Evolutionary conservation across 1,284 basidiomycete species (phyloP).

Genomic region (Pascua sp.): DNA sequence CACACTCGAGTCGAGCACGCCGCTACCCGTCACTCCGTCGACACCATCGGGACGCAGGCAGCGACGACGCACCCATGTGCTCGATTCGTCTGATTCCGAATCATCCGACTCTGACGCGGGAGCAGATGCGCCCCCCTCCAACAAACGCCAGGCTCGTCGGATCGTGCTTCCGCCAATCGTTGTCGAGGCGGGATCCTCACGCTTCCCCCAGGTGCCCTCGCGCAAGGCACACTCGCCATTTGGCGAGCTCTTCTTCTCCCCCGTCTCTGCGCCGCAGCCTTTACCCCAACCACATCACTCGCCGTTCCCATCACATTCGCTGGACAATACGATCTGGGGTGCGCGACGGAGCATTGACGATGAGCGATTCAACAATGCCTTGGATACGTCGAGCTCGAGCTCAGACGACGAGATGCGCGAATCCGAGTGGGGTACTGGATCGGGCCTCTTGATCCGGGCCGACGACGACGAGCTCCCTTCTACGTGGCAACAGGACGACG

Average conservation of each 20-base stretch:
- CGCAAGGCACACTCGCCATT: conserved; percentile 24
- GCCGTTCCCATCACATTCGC: conserved; percentile 46
- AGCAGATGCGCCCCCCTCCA: conserved; percentile 19
- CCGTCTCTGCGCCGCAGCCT: conserved; percentile 11
- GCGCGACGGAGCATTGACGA: conserved; percentile 22
- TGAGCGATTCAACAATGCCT: conserved; percentile 21
- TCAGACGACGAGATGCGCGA: conserved; percentile 43
- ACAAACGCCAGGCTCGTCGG: conserved; percentile 15
- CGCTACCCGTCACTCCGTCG: conserved; percentile 3
- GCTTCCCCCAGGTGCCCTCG: conserved; percentile 12
- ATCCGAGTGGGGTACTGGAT: conserved; percentile 35
- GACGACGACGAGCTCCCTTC: conserved; percentile 23
- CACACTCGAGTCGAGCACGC: conserved; percentile 9
- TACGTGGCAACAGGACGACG: conserved; percentile 28
- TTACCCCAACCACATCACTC: conserved; percentile 26
- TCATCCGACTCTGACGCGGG: conserved; percentile 34
- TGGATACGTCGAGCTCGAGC: conserved; percentile 37
- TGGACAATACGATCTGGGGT: conserved; percentile 46
- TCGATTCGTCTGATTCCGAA: conserved; percentile 40
- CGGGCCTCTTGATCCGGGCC: conserved; percentile 31
- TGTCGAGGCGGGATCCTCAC: conserved; percentile 2
- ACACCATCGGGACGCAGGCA: conserved; percentile 1
- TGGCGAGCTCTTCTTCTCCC: conserved; percentile 33
- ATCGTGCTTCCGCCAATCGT: conserved; percentile 14
- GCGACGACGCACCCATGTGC: conserved; percentile 7